A percentile compares a stretch with the other conserved stretches of the same genome.
Conservation (phyloP, 2,329 filamentous ascomycete species). For the Stemphylium vesicarium region DNA sequence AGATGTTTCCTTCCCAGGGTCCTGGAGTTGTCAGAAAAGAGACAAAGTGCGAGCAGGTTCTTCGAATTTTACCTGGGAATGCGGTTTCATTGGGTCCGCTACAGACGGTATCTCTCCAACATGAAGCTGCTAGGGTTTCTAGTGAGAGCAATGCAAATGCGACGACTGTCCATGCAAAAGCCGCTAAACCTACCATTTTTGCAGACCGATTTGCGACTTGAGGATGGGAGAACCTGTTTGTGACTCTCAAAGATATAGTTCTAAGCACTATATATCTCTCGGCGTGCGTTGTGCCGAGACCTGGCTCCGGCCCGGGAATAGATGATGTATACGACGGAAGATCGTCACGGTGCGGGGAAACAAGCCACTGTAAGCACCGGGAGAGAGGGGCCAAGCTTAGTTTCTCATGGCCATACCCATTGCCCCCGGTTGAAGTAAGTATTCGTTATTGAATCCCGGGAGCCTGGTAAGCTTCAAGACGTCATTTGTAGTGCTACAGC, state of each 20-base stretch:
- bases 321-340: not conserved
- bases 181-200: not conserved
- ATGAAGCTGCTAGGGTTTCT: slow-evolving; percentile 34
- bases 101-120: slow-evolving; percentile 64
- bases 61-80: slow-evolving; percentile 48
- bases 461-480: too few species aligned
- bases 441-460: too few species aligned
- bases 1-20: slow-evolving; percentile 65
- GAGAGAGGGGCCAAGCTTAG: too few species aligned
- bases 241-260: not conserved
- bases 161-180: not conserved
- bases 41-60: not conserved
- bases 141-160: not conserved
- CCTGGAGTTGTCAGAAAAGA: slow-evolving; percentile 39
- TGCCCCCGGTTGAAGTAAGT: too few species aligned
- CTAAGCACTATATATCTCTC: not conserved
- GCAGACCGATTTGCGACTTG: not conserved
- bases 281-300: slow-evolving; percentile 10
- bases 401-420: too few species aligned
- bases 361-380: not conserved
- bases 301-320: slow-evolving; percentile 4
- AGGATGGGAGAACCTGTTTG: too few species aligned
- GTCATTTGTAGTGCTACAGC: slow-evolving; percentile 12
- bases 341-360: slow-evolving; percentile 7
- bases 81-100: slow-evolving; percentile 57